These are phyloP conservation scores for Phlebopus sp. DNA, from an alignment of 1,284 basidiomycete genomes.

Conservation along the genomic window DNA sequence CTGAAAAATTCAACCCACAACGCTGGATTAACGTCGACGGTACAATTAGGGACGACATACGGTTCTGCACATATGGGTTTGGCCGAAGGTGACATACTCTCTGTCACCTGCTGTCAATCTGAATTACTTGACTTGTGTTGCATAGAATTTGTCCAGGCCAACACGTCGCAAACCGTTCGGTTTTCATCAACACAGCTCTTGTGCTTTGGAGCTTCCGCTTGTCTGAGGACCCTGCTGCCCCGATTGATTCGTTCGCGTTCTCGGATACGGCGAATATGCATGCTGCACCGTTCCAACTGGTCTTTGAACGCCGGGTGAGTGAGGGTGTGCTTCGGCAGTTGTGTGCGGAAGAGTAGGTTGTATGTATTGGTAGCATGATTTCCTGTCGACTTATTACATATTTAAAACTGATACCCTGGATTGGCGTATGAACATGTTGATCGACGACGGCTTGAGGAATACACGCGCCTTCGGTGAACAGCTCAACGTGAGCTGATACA, in stretches of 20 bases:
- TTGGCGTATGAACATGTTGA: too few relatives aligned
- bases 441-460: too few relatives aligned
- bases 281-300: slow-evolving; percentile 8
- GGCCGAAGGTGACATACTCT: slow-evolving; percentile 4
- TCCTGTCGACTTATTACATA: too few relatives aligned
- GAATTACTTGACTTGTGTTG: not conserved
- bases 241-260: slow-evolving; percentile 9
- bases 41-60: slow-evolving; percentile 2
- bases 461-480: too few relatives aligned
- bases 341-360: not conserved
- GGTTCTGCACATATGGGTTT: slow-evolving; percentile 4
- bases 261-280: slow-evolving; percentile 6
- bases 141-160: slow-evolving; percentile 53
- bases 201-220: slow-evolving; percentile 53
- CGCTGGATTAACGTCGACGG: slow-evolving; percentile 5
- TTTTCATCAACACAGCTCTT: slow-evolving; percentile 55
- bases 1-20: slow-evolving; percentile 10
- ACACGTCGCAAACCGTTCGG: slow-evolving; percentile 45
- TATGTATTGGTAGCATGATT: not conserved
- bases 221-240: slow-evolving; percentile 7
- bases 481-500: too few relatives aligned
- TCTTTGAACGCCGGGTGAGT: slow-evolving; percentile 7
- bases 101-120: slow-evolving; percentile 7
- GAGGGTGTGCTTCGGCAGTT: slow-evolving; percentile 3
- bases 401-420: too few relatives aligned